A percentile compares a stretch with the other conserved stretches of the same genome.
Conservation (phyloP, 148 eudicot genomes). For the Rhododendron simsii region DNA sequence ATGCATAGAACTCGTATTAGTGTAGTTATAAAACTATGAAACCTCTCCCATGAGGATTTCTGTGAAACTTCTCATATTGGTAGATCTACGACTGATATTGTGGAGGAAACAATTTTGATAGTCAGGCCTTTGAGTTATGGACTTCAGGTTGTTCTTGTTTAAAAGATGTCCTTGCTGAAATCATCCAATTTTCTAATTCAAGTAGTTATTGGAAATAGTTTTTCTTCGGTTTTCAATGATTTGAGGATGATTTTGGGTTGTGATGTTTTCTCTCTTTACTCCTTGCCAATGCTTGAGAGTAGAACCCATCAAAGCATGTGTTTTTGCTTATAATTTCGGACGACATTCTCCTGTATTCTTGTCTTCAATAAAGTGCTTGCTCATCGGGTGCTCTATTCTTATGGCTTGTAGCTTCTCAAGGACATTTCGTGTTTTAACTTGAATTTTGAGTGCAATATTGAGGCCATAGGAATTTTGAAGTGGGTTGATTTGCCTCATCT, state of each 20-base stretch:
- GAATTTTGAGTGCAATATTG: not conserved
- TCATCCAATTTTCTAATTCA: not conserved
- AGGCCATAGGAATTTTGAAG: not conserved
- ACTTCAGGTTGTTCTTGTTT: not conserved
- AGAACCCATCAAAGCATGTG: not conserved
- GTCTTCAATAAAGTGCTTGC: not conserved
- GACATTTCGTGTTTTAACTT: not conserved
- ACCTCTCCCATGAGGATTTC: not conserved
- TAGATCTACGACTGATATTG: not conserved
- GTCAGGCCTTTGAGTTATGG: not conserved
- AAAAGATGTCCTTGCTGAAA: not conserved
- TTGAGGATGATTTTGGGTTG: not conserved
- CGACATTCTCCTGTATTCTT: not conserved
- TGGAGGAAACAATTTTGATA: not conserved
- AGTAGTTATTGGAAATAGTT: not conserved
- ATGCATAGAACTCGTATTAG: not conserved
- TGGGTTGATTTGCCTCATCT: not conserved
- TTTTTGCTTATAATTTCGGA: not conserved
- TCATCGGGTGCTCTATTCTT: not conserved
- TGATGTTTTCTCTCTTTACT: not conserved
- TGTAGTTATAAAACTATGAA: not conserved
- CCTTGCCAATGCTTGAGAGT: not conserved
- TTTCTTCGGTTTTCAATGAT: not conserved
- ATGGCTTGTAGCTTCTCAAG: not conserved
- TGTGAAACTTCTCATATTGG: not conserved